A percentile compares a stretch with the other conserved stretches of the same genome.
phyloP scores from a whole-genome alignment of 805 yeast species.

The Wickerhamiella shivajii region DNA sequence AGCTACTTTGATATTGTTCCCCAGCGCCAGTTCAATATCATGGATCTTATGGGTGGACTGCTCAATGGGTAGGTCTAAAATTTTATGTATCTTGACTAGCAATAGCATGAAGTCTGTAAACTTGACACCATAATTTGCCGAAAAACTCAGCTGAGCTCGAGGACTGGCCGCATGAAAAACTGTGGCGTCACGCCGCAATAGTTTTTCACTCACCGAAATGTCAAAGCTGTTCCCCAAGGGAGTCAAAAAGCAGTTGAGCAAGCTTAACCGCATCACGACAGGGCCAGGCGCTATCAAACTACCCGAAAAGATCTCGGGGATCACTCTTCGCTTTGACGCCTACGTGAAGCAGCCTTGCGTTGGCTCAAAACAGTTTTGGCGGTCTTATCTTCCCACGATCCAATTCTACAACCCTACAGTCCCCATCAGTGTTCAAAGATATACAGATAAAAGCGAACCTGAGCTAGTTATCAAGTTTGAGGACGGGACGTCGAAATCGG shows the following conservation, averaged over 20 bases:
- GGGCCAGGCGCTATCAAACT: constrained; percentile 22
- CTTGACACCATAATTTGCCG: no score
- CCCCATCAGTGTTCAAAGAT: constrained; percentile 44
- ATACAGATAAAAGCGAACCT: constrained; percentile 37
- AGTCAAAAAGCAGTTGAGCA: constrained; percentile 18
- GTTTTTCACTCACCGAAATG: no score
- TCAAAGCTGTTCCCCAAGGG: constrained; percentile 15
- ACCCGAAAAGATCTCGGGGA: constrained; percentile 15
- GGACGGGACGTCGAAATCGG: constrained; percentile 27
- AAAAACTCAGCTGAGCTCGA: no score
- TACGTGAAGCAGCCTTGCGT: constrained; percentile 10
- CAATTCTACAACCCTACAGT: constrained; percentile 70
- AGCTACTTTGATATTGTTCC: constrained; percentile 45
- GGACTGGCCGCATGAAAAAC: no score
- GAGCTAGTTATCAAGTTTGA: constrained; percentile 28
- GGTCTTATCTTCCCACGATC: constrained; percentile 54
- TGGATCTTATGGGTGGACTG: constrained; percentile 65
- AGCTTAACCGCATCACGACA: constrained; percentile 18
- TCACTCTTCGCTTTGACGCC: constrained; percentile 18
- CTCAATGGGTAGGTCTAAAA: constrained; percentile 18
- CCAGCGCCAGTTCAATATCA: constrained; percentile 38
- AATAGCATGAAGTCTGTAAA: no score
- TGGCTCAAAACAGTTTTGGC: constrained; percentile 52
- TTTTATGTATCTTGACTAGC: no score
- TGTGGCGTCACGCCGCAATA: no score